Evolutionary conservation across 306 rosid species (phyloP).

Genomic region (Fragaria ananassa): DNA sequence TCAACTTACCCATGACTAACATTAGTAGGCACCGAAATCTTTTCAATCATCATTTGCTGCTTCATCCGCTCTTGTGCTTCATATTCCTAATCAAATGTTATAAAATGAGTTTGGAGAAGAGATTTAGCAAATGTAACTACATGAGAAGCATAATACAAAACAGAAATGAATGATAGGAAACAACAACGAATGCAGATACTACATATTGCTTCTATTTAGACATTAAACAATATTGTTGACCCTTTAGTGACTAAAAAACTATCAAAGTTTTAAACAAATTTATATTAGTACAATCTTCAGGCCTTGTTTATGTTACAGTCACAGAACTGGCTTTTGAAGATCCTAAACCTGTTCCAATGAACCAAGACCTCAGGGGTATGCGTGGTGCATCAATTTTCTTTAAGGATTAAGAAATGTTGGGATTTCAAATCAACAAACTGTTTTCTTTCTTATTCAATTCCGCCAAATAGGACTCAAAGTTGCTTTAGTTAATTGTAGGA

Average conservation of each 20-base stretch:
- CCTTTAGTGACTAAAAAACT: not conserved
- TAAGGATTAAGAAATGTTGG: not conserved
- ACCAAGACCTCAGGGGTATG: not conserved
- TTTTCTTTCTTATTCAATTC: not conserved
- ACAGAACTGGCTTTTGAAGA: slow-evolving; percentile 3
- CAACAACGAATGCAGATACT: not conserved
- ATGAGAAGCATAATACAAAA: not conserved
- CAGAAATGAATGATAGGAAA: not conserved
- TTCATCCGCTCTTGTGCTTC: slow-evolving; percentile 95
- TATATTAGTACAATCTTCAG: not conserved
- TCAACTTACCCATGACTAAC: slow-evolving; percentile 79
- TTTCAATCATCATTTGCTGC: slow-evolving; percentile 71
- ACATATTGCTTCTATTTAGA: not conserved
- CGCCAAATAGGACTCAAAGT: not conserved
- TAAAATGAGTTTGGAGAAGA: not conserved
- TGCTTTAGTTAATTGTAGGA: not conserved
- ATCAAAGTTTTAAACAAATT: not conserved
- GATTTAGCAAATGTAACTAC: not conserved
- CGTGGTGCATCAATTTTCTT: not conserved
- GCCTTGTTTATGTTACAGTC: not conserved
- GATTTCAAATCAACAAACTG: not conserved
- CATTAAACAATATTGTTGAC: not conserved
- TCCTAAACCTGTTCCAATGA: not conserved
- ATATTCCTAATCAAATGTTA: slow-evolving; percentile 59
- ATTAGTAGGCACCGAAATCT: slow-evolving; percentile 59